These are phyloP conservation scores for Trichocladium antarcticum DNA, from an alignment of 495 filamentous ascomycete species.

Conservation along the genomic window DNA sequence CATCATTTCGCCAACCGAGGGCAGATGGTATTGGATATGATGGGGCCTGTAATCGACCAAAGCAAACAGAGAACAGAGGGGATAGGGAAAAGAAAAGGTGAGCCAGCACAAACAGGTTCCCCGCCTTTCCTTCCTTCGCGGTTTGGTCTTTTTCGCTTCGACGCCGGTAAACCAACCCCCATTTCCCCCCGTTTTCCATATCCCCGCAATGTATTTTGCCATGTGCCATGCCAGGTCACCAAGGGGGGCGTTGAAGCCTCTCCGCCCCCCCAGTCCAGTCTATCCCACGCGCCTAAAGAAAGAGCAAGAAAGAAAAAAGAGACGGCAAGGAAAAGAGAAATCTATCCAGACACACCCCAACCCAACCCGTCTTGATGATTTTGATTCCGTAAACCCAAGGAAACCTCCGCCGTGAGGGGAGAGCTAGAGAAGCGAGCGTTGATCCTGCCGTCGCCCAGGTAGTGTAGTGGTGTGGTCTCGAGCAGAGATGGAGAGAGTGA, in stretches of 20 bases:
- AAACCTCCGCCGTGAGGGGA: neutral
- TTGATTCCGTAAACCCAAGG: neutral
- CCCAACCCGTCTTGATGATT: neutral
- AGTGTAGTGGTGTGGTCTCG: neutral
- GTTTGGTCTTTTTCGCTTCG: neutral
- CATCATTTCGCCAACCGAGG: no score
- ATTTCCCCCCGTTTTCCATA: neutral
- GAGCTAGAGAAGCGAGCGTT: slow-evolving; percentile 5
- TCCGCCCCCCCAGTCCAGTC: no score
- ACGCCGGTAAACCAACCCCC: slow-evolving; percentile 1
- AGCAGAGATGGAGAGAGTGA: neutral
- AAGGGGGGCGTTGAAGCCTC: neutral
- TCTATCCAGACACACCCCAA: no score
- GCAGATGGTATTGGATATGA: no score
- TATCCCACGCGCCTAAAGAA: slow-evolving; percentile 3
- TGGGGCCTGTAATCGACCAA: no score
- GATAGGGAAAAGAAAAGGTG: neutral
- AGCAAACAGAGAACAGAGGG: neutral
- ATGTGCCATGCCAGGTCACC: neutral
- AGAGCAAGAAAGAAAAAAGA: slow-evolving; percentile 3
- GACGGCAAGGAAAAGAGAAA: neutral
- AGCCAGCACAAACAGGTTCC: slow-evolving; percentile 2
- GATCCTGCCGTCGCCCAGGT: slow-evolving; percentile 1
- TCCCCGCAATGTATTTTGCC: neutral
- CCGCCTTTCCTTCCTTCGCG: neutral